Evolutionary conservation across 2,329 filamentous ascomycete species (phyloP).

Genomic region (Dactylellina cionopaga): DNA sequence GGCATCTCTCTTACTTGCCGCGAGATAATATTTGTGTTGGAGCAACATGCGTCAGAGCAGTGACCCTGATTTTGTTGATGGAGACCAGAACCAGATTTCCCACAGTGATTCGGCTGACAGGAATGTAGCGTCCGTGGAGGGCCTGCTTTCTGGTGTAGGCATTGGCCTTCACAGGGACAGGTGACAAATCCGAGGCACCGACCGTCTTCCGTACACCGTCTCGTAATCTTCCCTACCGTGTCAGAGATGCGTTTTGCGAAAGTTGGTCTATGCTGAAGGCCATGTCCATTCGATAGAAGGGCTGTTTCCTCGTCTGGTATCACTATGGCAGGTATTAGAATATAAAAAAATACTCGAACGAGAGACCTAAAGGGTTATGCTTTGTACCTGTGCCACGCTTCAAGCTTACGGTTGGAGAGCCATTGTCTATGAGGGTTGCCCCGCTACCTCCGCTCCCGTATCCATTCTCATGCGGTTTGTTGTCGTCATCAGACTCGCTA

Average conservation of each 20-base stretch:
- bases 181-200: constrained; percentile 56
- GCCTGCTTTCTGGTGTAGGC: constrained; percentile 45
- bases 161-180: constrained; percentile 55
- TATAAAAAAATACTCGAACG: background rate
- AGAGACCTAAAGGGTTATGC: background rate
- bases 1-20: constrained; percentile 27
- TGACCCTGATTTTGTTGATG: background rate
- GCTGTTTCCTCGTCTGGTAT: constrained; percentile 46
- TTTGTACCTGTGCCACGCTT: constrained; percentile 18
- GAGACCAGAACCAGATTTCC: background rate
- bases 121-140: constrained; percentile 21
- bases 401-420: background rate
- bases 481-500: constrained; percentile 54
- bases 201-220: constrained; percentile 53
- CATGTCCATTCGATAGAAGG: constrained; percentile 16
- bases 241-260: constrained; percentile 32
- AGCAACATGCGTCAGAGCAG: constrained; percentile 18
- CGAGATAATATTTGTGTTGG: constrained; percentile 2
- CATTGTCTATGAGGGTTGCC: constrained; percentile 8
- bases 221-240: constrained; percentile 39
- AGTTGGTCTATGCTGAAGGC: constrained; percentile 1
- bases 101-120: constrained; percentile 34
- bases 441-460: constrained; percentile 30
- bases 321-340: background rate
- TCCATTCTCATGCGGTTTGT: constrained; percentile 16